A percentile compares a stretch with the other conserved stretches of the same genome.
Conservation (phyloP, 805 yeast species). For the Kregervanrija pseudodelftensis region DNA sequence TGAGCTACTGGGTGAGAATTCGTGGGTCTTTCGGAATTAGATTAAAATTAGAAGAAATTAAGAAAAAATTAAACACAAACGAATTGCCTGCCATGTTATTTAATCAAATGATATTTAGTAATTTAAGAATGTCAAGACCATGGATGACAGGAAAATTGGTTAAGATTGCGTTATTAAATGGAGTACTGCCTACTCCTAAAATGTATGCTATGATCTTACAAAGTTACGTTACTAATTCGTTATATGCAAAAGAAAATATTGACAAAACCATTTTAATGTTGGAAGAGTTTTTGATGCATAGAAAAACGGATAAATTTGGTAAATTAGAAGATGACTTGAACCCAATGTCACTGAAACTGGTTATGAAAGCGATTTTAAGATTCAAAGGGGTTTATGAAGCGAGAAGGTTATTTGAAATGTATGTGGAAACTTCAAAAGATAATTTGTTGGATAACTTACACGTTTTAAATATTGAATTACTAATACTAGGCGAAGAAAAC, state of each 20-base stretch:
- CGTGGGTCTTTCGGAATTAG: slow-evolving; percentile 12
- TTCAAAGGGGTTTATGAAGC: slow-evolving; percentile 17
- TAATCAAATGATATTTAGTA: slow-evolving; percentile 22
- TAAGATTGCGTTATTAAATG: slow-evolving; percentile 12
- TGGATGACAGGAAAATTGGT: slow-evolving; percentile 15
- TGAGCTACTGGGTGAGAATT: slow-evolving; percentile 17
- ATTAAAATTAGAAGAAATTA: slow-evolving; percentile 12
- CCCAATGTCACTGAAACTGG: slow-evolving; percentile 19
- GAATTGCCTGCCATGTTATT: slow-evolving; percentile 16
- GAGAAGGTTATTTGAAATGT: slow-evolving; percentile 22
- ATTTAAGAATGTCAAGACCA: slow-evolving; percentile 13
- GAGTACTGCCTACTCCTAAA: slow-evolving; percentile 13
- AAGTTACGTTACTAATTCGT: slow-evolving; percentile 13
- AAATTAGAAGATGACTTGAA: slow-evolving; percentile 18
- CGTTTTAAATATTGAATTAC: slow-evolving; percentile 21
- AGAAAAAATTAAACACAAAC: slow-evolving; percentile 3
- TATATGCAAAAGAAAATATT: slow-evolving; percentile 12
- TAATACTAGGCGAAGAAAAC: slow-evolving; percentile 24
- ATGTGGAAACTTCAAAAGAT: slow-evolving; percentile 17
- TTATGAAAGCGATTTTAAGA: slow-evolving; percentile 14
- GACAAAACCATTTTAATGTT: slow-evolving; percentile 15
- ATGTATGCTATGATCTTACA: slow-evolving; percentile 24
- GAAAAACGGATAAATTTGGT: slow-evolving; percentile 17
- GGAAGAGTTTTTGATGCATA: slow-evolving; percentile 17
- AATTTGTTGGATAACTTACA: slow-evolving; percentile 23